These are phyloP conservation scores for Komagataella pastoris DNA, from an alignment of 805 yeast species.

Conservation along the genomic window DNA sequence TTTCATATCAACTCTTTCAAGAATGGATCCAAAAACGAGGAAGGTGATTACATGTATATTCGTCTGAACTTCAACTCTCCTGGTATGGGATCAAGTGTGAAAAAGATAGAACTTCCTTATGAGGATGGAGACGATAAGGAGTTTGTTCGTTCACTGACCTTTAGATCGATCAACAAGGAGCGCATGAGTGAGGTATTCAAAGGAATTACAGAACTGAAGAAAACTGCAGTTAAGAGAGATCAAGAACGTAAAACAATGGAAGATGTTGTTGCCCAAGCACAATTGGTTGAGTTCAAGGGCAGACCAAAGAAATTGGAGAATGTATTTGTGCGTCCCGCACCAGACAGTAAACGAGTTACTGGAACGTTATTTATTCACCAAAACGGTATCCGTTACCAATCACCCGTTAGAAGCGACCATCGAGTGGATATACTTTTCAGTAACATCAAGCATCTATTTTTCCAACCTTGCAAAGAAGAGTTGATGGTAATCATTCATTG, in stretches of 20 bases:
- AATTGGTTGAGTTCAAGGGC: conserved; percentile 66
- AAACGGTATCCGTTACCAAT: conserved; percentile 90
- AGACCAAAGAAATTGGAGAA: conserved; percentile 81
- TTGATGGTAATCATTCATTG: conserved; percentile 85
- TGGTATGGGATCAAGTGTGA: conserved; percentile 59
- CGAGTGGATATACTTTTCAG: conserved; percentile 78
- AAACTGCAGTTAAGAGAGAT: conserved; percentile 82
- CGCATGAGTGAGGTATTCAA: conserved; percentile 84
- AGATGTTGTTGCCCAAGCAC: conserved; percentile 90
- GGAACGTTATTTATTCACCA: conserved; percentile 87
- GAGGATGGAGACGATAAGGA: conserved; percentile 81
- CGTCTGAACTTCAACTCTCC: conserved; percentile 91
- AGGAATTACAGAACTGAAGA: conserved; percentile 84
- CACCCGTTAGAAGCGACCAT: conserved; percentile 74
- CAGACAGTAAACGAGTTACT: conserved; percentile 92
- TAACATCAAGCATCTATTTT: conserved; percentile 85
- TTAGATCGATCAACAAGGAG: conserved; percentile 83
- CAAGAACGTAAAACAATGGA: conserved; percentile 84
- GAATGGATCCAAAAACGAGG: conserved; percentile 90
- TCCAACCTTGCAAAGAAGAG: conserved; percentile 94
- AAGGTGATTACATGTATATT: conserved; percentile 86
- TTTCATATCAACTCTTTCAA: conserved; percentile 91
- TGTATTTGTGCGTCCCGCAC: conserved; percentile 87
- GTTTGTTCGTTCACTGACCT: conserved; percentile 74
- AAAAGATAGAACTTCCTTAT: conserved; percentile 75